phyloP scores from a whole-genome alignment of 2,329 filamentous ascomycete genomes.

The Alternaria sp. region DNA sequence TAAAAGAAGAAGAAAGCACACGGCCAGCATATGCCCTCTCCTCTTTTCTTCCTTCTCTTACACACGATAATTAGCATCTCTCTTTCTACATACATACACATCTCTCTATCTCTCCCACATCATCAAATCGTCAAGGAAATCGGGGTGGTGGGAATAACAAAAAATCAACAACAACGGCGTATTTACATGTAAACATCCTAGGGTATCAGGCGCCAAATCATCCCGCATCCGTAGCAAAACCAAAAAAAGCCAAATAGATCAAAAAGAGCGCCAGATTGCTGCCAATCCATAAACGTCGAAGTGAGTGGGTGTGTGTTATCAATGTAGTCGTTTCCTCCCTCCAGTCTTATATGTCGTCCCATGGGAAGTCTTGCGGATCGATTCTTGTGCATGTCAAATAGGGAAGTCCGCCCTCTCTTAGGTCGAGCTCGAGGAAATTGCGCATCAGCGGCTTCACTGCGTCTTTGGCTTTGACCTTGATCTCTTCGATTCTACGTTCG shows the following conservation, averaged over 20 bases:
- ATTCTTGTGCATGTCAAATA: conserved; percentile 71
- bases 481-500: conserved; percentile 84
- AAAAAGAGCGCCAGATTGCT: conserved; percentile 11
- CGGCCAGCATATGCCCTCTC: not conserved
- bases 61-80: not conserved
- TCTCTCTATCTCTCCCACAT: not conserved
- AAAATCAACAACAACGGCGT: not conserved
- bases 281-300: not conserved
- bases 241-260: not conserved
- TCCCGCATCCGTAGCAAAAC: not conserved
- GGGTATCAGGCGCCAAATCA: conserved; percentile 25
- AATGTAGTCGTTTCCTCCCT: not conserved
- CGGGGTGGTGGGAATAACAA: not conserved
- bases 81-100: not conserved
- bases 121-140: conserved; percentile 7
- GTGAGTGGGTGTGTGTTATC: not conserved
- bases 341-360: conserved; percentile 52
- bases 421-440: conserved; percentile 81
- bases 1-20: not conserved
- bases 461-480: conserved; percentile 83
- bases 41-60: not conserved
- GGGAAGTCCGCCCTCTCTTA: conserved; percentile 60
- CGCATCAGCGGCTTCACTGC: conserved; percentile 85
- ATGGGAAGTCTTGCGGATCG: conserved; percentile 67
- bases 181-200: conserved; percentile 1